phyloP scores from a whole-genome alignment of 2,329 filamentous ascomycete genomes.

The Mariannaea elegans region DNA sequence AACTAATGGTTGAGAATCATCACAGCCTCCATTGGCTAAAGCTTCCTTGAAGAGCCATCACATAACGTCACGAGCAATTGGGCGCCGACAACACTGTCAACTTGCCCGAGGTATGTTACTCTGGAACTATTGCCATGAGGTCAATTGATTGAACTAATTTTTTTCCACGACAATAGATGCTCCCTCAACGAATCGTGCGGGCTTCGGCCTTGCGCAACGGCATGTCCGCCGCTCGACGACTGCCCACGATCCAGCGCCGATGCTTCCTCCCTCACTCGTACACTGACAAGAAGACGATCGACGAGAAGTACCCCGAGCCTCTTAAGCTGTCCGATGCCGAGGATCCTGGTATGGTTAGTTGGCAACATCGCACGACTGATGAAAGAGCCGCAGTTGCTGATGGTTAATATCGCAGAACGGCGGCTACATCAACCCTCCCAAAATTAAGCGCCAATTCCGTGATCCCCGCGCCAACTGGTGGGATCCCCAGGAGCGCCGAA shows the following conservation, averaged over 20 bases:
- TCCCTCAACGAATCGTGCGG: conserved; percentile 67
- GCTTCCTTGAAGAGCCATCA: conserved; percentile 42
- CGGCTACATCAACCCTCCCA: conserved; percentile 81
- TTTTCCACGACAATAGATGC: conserved; percentile 59
- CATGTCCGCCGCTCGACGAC: conserved; percentile 56
- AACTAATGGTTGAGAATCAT: conserved; percentile 38
- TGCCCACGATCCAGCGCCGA: conserved; percentile 65
- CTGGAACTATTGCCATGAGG: neutral
- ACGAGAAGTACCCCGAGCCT: conserved; percentile 62
- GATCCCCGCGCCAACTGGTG: conserved; percentile 95
- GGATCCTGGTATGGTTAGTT: conserved; percentile 72
- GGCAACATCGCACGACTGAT: neutral
- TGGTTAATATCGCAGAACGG: conserved; percentile 70
- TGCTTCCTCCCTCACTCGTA: conserved; percentile 62
- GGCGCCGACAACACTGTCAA: conserved; percentile 43
- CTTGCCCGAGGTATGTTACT: conserved; percentile 44
- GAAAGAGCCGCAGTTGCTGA: conserved; percentile 31
- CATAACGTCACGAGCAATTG: conserved; percentile 49
- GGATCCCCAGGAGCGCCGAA: conserved; percentile 96
- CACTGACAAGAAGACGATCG: conserved; percentile 55
- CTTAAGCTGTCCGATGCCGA: conserved; percentile 63
- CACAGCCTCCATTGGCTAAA: conserved; percentile 45
- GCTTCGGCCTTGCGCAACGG: conserved; percentile 55
- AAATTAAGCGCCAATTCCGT: conserved; percentile 88
- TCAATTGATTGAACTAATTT: conserved; percentile 31